Percentiles rank a stretch among this genome's conserved stretches.
These are phyloP conservation scores for Ustilago sp. DNA, from an alignment of 1,284 basidiomycete species.

Conservation along the genomic window DNA sequence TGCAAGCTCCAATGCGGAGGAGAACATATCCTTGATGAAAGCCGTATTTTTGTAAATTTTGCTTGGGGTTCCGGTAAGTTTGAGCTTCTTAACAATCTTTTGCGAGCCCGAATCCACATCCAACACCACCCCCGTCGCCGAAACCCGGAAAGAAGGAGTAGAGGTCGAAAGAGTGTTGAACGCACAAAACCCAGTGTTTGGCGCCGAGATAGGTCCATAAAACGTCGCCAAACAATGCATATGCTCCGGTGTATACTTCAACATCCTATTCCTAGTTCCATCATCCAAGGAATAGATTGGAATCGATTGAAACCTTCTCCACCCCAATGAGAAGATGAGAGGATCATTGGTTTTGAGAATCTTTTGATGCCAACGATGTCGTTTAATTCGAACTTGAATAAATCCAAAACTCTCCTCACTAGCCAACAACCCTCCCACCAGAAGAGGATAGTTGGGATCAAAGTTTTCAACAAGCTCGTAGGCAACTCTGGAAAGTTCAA, in stretches of 20 bases:
- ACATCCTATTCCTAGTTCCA: slow-evolving; percentile 85
- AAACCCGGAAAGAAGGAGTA: slow-evolving; percentile 83
- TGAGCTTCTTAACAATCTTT: slow-evolving; percentile 98
- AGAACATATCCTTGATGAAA: slow-evolving; percentile 98
- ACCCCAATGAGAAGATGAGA: slow-evolving; percentile 92
- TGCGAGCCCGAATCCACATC: slow-evolving; percentile 81
- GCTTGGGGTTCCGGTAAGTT: slow-evolving; percentile 91
- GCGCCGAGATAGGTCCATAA: slow-evolving; percentile 65
- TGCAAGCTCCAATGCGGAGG: slow-evolving; percentile 88
- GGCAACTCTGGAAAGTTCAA: slow-evolving; percentile 86
- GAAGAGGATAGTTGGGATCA: slow-evolving; percentile 87
- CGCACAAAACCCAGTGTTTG: slow-evolving; percentile 91
- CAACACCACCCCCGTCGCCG: slow-evolving; percentile 92
- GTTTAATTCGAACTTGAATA: slow-evolving; percentile 93
- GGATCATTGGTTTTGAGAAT: slow-evolving; percentile 98
- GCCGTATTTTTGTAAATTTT: slow-evolving; percentile 99
- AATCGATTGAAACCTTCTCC: slow-evolving; percentile 93
- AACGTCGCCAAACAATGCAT: slow-evolving; percentile 99
- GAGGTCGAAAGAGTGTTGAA: slow-evolving; percentile 86
- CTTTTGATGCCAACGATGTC: slow-evolving; percentile 91
- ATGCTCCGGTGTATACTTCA: slow-evolving; percentile 99
- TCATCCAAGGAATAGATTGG: slow-evolving; percentile 98
- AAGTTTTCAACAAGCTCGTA: slow-evolving; percentile 94
- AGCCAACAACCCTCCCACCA: slow-evolving; percentile 91
- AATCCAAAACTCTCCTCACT: slow-evolving; percentile 91